Evolutionary conservation across 1,284 basidiomycete species (phyloP), one percentile per base, ranked within the genome.

Genomic region (Sporisorium sorghi): DNA sequence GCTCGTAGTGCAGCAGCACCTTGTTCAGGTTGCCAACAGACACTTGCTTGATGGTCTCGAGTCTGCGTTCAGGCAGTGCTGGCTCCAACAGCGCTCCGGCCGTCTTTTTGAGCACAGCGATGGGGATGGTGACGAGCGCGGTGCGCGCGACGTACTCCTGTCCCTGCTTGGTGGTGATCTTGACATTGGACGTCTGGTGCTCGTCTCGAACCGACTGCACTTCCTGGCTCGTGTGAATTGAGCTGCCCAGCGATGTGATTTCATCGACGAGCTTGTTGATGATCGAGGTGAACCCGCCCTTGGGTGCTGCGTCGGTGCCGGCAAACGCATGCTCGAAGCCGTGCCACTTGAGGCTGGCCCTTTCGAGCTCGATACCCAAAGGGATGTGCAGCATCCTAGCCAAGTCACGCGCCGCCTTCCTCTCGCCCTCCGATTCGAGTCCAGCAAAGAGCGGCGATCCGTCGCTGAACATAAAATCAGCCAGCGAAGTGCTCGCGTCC

Each of bases 401-500:
- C 32, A 87, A 74, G 8, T 79, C 82, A 15, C 75, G 58, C 0
- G 84, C 85, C 0, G 83, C 74, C 15, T 68, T 44, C 42, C 87
- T 87, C 88, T 97, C 94, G 89, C 95, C 93, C 26, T 70, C 68
- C 3, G 42, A 67, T 44, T 55, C 57, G 43, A 78, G 68, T 21
- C 67, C 65, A 6, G 26, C 58, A 43, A 68, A 80, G 17, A 80
- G 68, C 2, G 81, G 64, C 28, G 86, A 86, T 5, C 57, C 43
- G 23, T 78, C n/a, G n/a, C 61, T 56, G 62, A 86, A 83, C 7
- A 87, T 68, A n/a, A 80, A 84, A 9, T 80, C 81, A 2, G 85
- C 85, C 32, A 86, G 82, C 37, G 73, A 47, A 66, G 81, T 21
- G 65, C 44, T 26, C 51, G 61, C 12, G 79, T 63, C 39, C 2